These are phyloP conservation scores for Pharnaceum exiguum DNA, from an alignment of 148 eudicot genomes.

Conservation along the genomic window DNA sequence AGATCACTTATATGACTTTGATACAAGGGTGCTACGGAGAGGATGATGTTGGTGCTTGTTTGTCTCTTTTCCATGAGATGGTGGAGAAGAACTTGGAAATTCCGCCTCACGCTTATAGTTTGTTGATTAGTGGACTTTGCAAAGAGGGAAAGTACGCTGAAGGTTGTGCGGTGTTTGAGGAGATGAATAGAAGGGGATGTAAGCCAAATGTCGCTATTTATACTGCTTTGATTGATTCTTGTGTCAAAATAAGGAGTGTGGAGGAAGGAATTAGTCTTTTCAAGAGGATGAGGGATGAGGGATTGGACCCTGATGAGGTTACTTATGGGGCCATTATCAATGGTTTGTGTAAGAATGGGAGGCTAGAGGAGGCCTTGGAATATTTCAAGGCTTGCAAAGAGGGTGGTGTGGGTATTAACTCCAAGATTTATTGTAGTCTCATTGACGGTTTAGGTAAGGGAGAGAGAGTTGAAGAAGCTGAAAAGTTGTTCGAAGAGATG, in stretches of 20 bases:
- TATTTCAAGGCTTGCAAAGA: conserved; percentile 50
- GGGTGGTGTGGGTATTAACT: conserved; percentile 46
- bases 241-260: conserved; percentile 58
- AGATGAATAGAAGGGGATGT: conserved; percentile 57
- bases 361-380: conserved; percentile 71
- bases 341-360: conserved; percentile 78
- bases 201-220: conserved; percentile 73
- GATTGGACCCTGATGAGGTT: conserved; percentile 74
- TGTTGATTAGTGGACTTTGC: conserved; percentile 90
- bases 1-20: conserved; percentile 80
- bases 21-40: conserved; percentile 78
- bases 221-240: conserved; percentile 72
- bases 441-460: conserved; percentile 89
- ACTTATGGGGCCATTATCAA: conserved; percentile 81
- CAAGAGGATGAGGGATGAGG: conserved; percentile 61
- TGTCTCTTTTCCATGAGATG: conserved; percentile 79
- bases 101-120: conserved; percentile 86
- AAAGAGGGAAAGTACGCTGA: conserved; percentile 65
- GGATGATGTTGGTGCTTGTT: conserved; percentile 56
- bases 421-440: conserved; percentile 68
- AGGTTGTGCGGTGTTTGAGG: conserved; percentile 60
- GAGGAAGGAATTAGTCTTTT: conserved; percentile 63
- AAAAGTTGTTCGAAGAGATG: conserved; percentile 79
- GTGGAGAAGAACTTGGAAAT: conserved; percentile 64
- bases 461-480: conserved; percentile 72